Conservation (phyloP, 306 rosid genomes). For the Bauhinia variegata region DNA sequence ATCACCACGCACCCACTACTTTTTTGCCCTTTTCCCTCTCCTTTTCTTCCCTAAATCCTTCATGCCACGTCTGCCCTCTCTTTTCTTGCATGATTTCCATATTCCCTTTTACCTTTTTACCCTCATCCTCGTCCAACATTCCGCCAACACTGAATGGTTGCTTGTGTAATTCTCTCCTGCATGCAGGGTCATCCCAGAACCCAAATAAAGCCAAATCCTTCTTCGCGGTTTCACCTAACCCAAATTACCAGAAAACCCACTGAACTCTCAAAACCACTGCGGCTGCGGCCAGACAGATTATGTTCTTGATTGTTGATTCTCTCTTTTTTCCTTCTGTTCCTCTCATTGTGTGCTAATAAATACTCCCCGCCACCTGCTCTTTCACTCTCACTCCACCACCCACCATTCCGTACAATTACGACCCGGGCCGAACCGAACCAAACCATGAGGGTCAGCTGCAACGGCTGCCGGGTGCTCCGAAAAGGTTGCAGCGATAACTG, state of each 20-base stretch:
- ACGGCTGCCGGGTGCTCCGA: constrained; percentile 77
- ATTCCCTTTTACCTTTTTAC: background rate
- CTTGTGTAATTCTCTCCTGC: constrained; percentile 9
- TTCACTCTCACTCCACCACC: no score
- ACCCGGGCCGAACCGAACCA: background rate
- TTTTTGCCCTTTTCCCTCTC: no score
- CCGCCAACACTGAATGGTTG: background rate
- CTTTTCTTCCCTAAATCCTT: no score
- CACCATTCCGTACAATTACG: background rate
- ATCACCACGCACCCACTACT: background rate
- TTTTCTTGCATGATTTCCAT: background rate
- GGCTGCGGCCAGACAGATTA: no score
- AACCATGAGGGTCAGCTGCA: constrained; percentile 69
- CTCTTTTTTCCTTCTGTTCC: no score
- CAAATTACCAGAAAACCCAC: background rate
- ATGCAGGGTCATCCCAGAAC: constrained; percentile 18
- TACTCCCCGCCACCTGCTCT: background rate
- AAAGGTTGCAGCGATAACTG: constrained; percentile 67
- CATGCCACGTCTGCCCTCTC: no score
- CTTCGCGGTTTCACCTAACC: constrained; percentile 8
- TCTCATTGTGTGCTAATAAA: constrained; percentile 6
- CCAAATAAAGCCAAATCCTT: background rate
- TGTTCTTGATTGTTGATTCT: no score
- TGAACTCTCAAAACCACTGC: background rate
- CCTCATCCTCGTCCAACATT: background rate